Evolutionary conservation across 129 eudicot genomes (phyloP).

Genomic region (Rutidosis leptorrhynchoides): DNA sequence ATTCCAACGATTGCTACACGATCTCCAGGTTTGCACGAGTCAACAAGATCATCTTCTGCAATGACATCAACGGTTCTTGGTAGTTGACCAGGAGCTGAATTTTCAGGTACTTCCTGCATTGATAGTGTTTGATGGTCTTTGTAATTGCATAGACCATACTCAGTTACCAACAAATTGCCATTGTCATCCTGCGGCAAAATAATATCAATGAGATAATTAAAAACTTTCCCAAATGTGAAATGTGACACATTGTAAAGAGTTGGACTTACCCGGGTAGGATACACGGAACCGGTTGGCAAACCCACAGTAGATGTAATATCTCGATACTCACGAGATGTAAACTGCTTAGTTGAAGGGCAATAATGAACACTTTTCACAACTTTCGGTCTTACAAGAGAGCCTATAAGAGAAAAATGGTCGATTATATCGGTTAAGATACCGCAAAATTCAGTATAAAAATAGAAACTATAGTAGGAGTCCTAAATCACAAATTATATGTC

Average conservation of each 20-base stretch:
- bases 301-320: slow-evolving; percentile 94
- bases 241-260: background rate
- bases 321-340: slow-evolving; percentile 85
- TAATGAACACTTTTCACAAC: slow-evolving; percentile 99
- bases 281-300: slow-evolving; percentile 95
- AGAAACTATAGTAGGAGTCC: background rate
- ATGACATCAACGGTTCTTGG: slow-evolving; percentile 93
- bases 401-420: slow-evolving; percentile 31
- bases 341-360: slow-evolving; percentile 73
- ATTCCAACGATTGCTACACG: slow-evolving; percentile 95
- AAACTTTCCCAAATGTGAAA: background rate
- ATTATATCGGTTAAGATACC: background rate
- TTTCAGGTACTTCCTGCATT: slow-evolving; percentile 99
- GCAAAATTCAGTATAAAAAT: background rate
- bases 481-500: background rate
- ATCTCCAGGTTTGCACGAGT: slow-evolving; percentile 99
- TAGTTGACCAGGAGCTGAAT: slow-evolving; percentile 98
- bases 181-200: slow-evolving; percentile 66
- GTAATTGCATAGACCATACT: slow-evolving; percentile 84
- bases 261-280: slow-evolving; percentile 76
- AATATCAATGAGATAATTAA: slow-evolving; percentile 7
- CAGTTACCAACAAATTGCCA: slow-evolving; percentile 89
- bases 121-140: slow-evolving; percentile 96
- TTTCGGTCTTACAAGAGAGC: slow-evolving; percentile 99
- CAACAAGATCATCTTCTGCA: slow-evolving; percentile 91